Evolutionary conservation across 2,329 filamentous ascomycete species (phyloP), one percentile per base, ranked within the genome.

Genomic region (Pezicula neosporulosa): DNA sequence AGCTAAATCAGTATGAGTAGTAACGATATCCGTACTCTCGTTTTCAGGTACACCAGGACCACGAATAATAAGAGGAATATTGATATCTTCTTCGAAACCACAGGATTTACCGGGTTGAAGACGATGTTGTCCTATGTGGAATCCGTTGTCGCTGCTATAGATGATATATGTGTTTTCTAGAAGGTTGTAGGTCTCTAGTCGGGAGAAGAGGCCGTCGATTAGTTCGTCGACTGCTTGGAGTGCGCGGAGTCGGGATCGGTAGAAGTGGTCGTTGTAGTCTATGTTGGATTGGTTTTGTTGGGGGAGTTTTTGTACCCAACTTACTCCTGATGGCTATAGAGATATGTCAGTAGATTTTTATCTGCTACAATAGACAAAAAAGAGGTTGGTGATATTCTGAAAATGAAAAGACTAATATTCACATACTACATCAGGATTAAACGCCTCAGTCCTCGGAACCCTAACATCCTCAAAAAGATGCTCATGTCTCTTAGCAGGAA

Each of bases 391-490:
- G n/a, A n/a, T n/a, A n/a, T n/a, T n/a, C n/a, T n/a, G n/a, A n/a
- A n/a, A n/a, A 49, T 30, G 9, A 24, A 3, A 27, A 16, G 6
- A 37, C n/a, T 15, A 21, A 13, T 12, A 28, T 13, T 8, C 36
- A 61, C 68, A 41, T 65, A 80, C 77, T 52, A 70, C 66, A 3
- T 80, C 74, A 0, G 86, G 84, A 58, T 90, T 89, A 66, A 89
- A 89, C 62, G 81, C 80, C 0, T 72, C 67, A 0, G 77, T 82
- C 7, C 86, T 72, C 0, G 86, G 86, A 0, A 87, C 77, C 19
- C 71, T 76, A 0, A 72, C 75, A 18, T 80, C 76, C 2, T 72
- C 62, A 60, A 89, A 90, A 0, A 88, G 72, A 61, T 84, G 66
- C 33, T 74, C 69, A 56, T 90, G 85, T 41, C 83, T 72, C 39